Conservation (phyloP, 345 rosid species). For the Eucalyptus pauciflora region DNA sequence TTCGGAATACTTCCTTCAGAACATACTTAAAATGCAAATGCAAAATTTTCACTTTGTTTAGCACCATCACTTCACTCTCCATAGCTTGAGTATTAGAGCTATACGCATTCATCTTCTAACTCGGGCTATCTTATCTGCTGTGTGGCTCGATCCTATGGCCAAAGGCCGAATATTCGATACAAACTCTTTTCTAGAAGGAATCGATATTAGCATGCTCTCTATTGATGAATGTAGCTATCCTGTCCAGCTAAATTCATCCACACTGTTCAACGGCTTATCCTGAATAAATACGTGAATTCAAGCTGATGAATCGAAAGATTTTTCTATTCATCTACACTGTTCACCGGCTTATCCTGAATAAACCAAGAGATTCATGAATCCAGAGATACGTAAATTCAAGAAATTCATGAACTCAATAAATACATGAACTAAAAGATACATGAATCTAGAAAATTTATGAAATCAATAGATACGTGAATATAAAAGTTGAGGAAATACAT, state of each 20-base stretch:
- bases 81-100: not conserved
- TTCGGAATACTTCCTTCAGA: slow-evolving; percentile 67
- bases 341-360: too few species aligned
- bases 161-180: not conserved
- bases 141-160: not conserved
- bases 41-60: not conserved
- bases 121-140: not conserved
- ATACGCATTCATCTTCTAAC: not conserved
- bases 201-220: not conserved
- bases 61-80: not conserved
- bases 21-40: slow-evolving; percentile 23
- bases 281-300: too few species aligned
- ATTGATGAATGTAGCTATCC: not conserved
- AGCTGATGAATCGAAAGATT: too few species aligned
- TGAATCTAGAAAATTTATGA: too few species aligned
- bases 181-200: not conserved
- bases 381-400: too few species aligned
- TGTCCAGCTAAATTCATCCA: not conserved
- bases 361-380: too few species aligned
- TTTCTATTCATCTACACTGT: too few species aligned
- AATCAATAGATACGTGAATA: too few species aligned
- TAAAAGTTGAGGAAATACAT: too few species aligned
- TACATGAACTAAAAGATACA: too few species aligned
- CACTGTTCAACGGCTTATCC: not conserved
- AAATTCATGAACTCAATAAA: too few species aligned